Evolutionary conservation across 2,329 filamentous ascomycete species (phyloP), one percentile per base, ranked within the genome.

Genomic region (Xylariales sp.): DNA sequence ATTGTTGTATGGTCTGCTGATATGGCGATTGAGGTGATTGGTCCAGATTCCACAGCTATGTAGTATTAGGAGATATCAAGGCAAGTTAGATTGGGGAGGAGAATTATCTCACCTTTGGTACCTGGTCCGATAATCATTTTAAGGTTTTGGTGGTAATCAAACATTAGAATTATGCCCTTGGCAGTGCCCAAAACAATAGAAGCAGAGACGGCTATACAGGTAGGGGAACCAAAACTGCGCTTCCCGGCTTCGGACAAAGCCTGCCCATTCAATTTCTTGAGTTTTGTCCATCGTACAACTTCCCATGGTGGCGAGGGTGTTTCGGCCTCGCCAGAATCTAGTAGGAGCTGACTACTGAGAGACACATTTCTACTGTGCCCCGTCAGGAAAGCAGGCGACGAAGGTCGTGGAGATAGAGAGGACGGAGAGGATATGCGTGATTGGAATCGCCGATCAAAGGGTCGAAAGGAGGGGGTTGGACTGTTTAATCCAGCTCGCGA

Each of bases 131-230:
- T 93, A 65, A 98, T 97, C 74, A 92, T 91, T 81, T 97, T 97
- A 65, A 98, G 83, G 73, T 92, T 96, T 81, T 99, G 96, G 78
- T 97, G 93, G 80, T 97, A 98, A 82, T 99, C 97, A 82, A 99
- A 99, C 67, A 98, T 90, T 77, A 99, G 84, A 65, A 98, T 92
- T 79, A 97, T 90, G 62, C 97, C 96, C 80, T 97, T 98, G 3
- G 93, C 93, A 0, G 97, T 99, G 32, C 96, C 96, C 61, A 99
- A 81, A 14, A 94, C 93, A 74, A 99, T 97, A 8, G 90, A 90
- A 2, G 94, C 92, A 70, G 95, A 94, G 55, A 97, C 91, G 48
- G 91, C 90, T 75, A 98, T 86, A 81, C 94, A 97, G 0, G 95
- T 97, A 30, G 95, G 94, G 48, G 90, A 87, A 34, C 96, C 97